Evolutionary conservation across 1,284 basidiomycete species (phyloP).

Genomic region (Fomitopsis betulina): DNA sequence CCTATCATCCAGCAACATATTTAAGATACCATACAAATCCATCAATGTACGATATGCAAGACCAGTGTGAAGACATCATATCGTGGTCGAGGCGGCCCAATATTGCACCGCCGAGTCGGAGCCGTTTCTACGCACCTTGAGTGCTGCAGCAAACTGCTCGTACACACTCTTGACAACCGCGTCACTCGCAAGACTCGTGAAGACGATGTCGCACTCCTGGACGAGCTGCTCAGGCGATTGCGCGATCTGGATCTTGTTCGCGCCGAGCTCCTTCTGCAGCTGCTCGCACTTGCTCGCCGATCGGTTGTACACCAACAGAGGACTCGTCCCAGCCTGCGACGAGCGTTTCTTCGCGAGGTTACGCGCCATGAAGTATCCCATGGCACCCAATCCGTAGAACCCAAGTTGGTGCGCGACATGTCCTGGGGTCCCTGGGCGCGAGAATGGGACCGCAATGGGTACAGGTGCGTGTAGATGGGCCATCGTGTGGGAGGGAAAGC

Average conservation of each 20-base stretch:
- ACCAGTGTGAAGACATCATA: too few species aligned
- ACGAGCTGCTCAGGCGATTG: slow-evolving; percentile 54
- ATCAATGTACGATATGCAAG: too few species aligned
- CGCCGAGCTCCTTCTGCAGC: slow-evolving; percentile 50
- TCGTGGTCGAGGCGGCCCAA: too few species aligned
- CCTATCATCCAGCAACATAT: too few species aligned
- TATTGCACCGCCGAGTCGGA: too few species aligned
- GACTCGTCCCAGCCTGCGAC: slow-evolving; percentile 29
- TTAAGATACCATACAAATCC: too few species aligned
- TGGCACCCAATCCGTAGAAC: slow-evolving; percentile 63
- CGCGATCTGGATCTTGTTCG: slow-evolving; percentile 48
- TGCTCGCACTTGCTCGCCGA: slow-evolving; percentile 53
- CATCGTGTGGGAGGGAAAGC: background rate
- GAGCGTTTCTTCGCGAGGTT: slow-evolving; percentile 61
- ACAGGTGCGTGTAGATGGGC: background rate
- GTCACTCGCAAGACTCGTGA: slow-evolving; percentile 77
- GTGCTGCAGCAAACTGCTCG: slow-evolving; percentile 52
- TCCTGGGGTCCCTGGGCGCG: slow-evolving; percentile 48
- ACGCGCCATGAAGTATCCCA: slow-evolving; percentile 71
- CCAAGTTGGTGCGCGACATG: slow-evolving; percentile 42
- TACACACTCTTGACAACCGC: slow-evolving; percentile 71
- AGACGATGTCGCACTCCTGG: slow-evolving; percentile 70
- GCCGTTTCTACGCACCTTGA: slow-evolving; percentile 33
- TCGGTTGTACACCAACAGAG: slow-evolving; percentile 70
- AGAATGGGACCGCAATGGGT: slow-evolving; percentile 42